Percentiles rank a stretch among this genome's conserved stretches.
Conservation (phyloP, 257 asterid genomes). For the Henckelia pumila region DNA sequence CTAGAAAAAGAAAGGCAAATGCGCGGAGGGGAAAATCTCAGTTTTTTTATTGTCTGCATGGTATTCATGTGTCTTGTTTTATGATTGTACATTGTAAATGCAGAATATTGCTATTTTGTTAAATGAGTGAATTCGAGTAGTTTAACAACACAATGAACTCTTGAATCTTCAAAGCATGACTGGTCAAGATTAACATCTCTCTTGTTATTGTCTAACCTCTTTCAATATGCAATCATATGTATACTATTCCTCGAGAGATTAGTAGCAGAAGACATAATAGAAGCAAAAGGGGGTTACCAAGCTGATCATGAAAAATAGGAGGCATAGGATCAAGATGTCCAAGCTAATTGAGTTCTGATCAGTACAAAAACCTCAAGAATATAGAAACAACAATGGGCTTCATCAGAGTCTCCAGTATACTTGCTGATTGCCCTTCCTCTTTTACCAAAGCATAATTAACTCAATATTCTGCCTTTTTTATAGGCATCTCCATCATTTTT, state of each 20-base stretch:
- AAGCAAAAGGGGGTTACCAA: not conserved
- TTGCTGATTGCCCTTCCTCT: constrained; percentile 31
- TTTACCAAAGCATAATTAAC: constrained; percentile 30
- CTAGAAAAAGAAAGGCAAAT: no score
- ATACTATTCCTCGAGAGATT: no score
- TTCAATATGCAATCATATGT: no score
- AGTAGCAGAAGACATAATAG: no score
- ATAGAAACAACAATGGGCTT: no score
- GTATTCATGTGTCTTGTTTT: not conserved
- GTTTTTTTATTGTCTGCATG: not conserved
- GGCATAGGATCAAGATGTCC: no score
- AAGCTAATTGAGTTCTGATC: no score
- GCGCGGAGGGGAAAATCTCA: not conserved
- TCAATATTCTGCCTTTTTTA: constrained; percentile 45
- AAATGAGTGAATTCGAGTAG: not conserved
- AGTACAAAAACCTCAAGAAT: no score
- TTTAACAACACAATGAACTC: not conserved
- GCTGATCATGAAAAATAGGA: no score
- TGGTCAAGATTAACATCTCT: no score
- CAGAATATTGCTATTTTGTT: not conserved
- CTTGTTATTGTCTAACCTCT: not conserved
- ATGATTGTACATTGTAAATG: not conserved
- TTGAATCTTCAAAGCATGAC: not conserved
- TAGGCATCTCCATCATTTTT: constrained; percentile 40
- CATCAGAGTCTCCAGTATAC: not conserved